Conservation (phyloP, 495 filamentous ascomycete species). For the Daldinia grandis region DNA sequence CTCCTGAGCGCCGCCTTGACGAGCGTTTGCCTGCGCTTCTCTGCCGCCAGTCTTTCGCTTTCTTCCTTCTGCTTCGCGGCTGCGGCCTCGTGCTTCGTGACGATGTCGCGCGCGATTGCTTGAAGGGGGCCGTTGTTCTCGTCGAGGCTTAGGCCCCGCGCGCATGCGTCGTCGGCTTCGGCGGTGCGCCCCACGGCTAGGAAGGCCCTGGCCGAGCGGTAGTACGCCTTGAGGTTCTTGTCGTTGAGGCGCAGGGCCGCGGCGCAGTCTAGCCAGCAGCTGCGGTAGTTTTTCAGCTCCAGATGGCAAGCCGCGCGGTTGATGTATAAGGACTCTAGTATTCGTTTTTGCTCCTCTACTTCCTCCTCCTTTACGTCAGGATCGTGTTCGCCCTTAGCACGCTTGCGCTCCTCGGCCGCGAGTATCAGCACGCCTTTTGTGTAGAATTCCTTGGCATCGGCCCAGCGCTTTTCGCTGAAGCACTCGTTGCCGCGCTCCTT, state of each 20-base stretch:
- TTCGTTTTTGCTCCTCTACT: conserved; percentile 61
- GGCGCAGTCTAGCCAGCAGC: conserved; percentile 82
- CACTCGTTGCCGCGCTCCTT: conserved; percentile 91
- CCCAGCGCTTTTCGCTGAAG: conserved; percentile 75
- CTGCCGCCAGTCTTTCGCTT: conserved; percentile 58
- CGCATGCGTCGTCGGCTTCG: conserved; percentile 79
- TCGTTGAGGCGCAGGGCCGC: conserved; percentile 80
- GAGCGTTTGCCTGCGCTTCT: conserved; percentile 63
- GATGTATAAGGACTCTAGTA: conserved; percentile 79
- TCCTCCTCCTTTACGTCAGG: conserved; percentile 56
- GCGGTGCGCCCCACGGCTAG: conserved; percentile 73
- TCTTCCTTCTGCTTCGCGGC: conserved; percentile 53
- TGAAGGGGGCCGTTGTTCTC: conserved; percentile 64
- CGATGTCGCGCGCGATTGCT: conserved; percentile 62
- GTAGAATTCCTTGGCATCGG: conserved; percentile 91
- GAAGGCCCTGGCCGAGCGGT: conserved; percentile 80
- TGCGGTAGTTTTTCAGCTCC: conserved; percentile 76
- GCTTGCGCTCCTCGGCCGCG: conserved; percentile 61
- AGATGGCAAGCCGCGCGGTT: conserved; percentile 91
- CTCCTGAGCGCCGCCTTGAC: conserved; percentile 76
- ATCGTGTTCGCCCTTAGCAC: conserved; percentile 21
- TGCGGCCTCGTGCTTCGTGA: conserved; percentile 51
- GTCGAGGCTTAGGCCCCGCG: conserved; percentile 75
- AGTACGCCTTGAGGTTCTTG: conserved; percentile 85
- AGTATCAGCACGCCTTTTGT: conserved; percentile 79